phyloP scores from a whole-genome alignment of 2,329 filamentous ascomycete species.

The Decorospora gaudefroyi region DNA sequence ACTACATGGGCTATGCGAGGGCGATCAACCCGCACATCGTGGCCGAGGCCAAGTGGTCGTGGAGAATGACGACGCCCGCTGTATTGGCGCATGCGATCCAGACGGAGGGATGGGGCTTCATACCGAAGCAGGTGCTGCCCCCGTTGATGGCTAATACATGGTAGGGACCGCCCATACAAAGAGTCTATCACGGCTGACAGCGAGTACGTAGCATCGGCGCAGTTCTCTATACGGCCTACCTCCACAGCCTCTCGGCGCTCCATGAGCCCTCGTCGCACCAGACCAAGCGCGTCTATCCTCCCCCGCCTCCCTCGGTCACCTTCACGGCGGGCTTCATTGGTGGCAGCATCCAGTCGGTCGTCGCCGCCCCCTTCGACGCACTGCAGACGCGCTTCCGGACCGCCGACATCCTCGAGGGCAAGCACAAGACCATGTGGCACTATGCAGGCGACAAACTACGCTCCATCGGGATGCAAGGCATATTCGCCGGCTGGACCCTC shows the following conservation, averaged over 20 bases:
- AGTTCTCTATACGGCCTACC: slow-evolving; percentile 74
- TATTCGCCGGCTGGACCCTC: slow-evolving; percentile 74
- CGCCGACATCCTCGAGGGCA: slow-evolving; percentile 62
- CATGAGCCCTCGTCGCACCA: slow-evolving; percentile 67
- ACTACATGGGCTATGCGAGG: slow-evolving; percentile 71
- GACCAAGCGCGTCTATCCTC: slow-evolving; percentile 69
- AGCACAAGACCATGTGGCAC: slow-evolving; percentile 71
- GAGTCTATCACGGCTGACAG: slow-evolving; percentile 9
- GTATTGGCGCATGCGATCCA: slow-evolving; percentile 69
- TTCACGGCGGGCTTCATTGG: slow-evolving; percentile 72
- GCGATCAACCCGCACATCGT: slow-evolving; percentile 63
- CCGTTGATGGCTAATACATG: slow-evolving; percentile 74
- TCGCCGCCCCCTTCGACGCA: slow-evolving; percentile 76
- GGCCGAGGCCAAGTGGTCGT: slow-evolving; percentile 59
- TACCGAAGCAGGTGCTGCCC: slow-evolving; percentile 76
- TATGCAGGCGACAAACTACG: slow-evolving; percentile 68
- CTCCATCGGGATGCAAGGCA: slow-evolving; percentile 72
- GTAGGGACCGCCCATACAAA: slow-evolving; percentile 38
- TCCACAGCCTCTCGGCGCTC: slow-evolving; percentile 68
- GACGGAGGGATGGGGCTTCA: slow-evolving; percentile 72
- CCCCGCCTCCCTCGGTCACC: slow-evolving; percentile 65
- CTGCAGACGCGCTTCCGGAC: slow-evolving; percentile 74
- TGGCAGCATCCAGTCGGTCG: slow-evolving; percentile 69
- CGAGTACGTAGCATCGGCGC: slow-evolving; percentile 66
- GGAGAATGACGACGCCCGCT: slow-evolving; percentile 69